These are phyloP conservation scores for Aspergillus incahuasiensis DNA, from an alignment of 495 filamentous ascomycete species.

Conservation along the genomic window DNA sequence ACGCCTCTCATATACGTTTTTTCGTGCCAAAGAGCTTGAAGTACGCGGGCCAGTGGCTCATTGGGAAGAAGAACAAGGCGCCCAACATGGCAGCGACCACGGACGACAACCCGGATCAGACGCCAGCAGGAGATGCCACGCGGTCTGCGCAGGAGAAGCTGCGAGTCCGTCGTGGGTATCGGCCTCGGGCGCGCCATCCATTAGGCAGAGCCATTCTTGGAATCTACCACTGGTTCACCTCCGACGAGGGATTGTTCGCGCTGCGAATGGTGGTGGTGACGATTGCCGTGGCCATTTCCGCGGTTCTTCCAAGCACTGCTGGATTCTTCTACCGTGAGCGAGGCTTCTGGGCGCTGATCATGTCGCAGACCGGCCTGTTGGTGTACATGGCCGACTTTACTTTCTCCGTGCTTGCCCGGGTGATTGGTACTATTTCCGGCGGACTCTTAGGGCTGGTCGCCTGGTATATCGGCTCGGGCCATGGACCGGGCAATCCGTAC, in stretches of 20 bases:
- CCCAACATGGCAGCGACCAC: constrained; percentile 10
- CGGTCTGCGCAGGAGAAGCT: constrained; percentile 20
- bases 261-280: constrained; percentile 38
- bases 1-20: constrained; percentile 7
- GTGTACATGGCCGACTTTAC: constrained; percentile 45
- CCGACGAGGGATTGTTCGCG: constrained; percentile 31
- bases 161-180: constrained; percentile 18
- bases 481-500: constrained; percentile 39
- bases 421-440: constrained; percentile 34
- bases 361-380: constrained; percentile 40
- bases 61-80: constrained; percentile 15
- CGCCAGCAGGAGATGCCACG: constrained; percentile 7
- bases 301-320: constrained; percentile 33
- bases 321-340: constrained; percentile 45
- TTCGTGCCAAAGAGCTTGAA: constrained; percentile 19
- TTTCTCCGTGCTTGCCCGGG: constrained; percentile 30
- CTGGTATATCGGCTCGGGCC: constrained; percentile 45
- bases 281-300: constrained; percentile 37
- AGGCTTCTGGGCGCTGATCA: constrained; percentile 45
- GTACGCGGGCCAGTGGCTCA: constrained; percentile 16
- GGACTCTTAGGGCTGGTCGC: constrained; percentile 37
- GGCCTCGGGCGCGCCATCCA: constrained; percentile 8
- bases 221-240: constrained; percentile 25
- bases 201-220: constrained; percentile 18
- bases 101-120: constrained; percentile 18